Base-by-base conservation (phyloP, 306 rosid species). In the Vigna mungo region DNA sequence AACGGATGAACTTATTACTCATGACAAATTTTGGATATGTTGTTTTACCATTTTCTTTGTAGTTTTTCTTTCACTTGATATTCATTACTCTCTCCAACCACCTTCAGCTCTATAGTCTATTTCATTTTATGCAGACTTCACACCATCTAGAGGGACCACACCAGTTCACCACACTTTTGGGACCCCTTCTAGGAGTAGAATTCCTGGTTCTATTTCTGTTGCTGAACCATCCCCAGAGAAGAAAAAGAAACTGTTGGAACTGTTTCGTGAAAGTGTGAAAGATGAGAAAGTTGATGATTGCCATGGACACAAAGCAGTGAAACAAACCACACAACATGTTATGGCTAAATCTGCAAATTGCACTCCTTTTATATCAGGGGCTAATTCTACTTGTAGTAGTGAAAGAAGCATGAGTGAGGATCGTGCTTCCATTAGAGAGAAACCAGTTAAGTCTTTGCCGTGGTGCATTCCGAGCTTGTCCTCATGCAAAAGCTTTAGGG, bases 61-160 rank as follows among this genome's bases (percentile, higher is more conserved):
- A 72, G 37, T 12, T 13, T 54, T 4, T 32, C 25, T 51, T 11
- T 49, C 71, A 60, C 10, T 30, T 14, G 39, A 18, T 51, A 32
- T 27, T 6, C 55, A 8, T 30, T 34, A 37, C 27, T 66, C 72
- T 37, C 17, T 23, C 56, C 18, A 16, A 41, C 41, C 23, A 37
- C 68, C 84, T 9, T 80, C 21, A 25, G 56, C 46, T 75, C 7
- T 53, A 48, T 27, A 25, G 43, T 49, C 43, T 55, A 16, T 75
- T 64, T 51, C 62, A 15, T 21, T 12, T 77, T 47, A 25, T 73
- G 77, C 87, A 96, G 99, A 96, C 52, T 91, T 92, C 64, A 92
- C 98, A 15, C 97, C 99, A 51, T 96, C 98, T 59, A 84, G 97
- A 2, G 97, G 96, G 32, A 91, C 47, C 82, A 92, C 99, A 5